These are phyloP conservation scores for Xylariales sp. DNA, from an alignment of 2,329 filamentous ascomycete genomes.

Conservation along the genomic window DNA sequence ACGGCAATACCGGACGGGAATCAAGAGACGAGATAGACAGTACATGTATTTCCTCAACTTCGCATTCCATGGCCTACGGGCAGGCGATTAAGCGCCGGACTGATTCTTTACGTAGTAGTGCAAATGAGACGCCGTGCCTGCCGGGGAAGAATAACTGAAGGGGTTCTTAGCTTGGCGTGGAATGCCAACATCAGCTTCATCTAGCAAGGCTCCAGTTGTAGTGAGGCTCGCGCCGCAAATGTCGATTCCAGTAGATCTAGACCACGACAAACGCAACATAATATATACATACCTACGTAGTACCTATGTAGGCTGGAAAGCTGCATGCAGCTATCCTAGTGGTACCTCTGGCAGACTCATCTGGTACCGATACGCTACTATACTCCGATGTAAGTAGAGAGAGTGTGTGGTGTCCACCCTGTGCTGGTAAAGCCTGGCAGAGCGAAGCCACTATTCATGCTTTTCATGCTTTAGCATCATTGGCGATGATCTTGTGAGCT, in stretches of 20 bases:
- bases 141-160: slow-evolving; percentile 2
- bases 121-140: slow-evolving; percentile 17
- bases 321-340: too few relatives aligned
- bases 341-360: too few relatives aligned
- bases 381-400: too few relatives aligned
- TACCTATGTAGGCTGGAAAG: neutral
- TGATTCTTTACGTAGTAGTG: neutral
- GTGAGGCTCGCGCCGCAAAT: slow-evolving; percentile 1
- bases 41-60: too few relatives aligned
- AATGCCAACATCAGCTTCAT: neutral
- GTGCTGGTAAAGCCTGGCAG: neutral
- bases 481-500: neutral
- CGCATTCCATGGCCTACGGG: neutral
- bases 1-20: neutral
- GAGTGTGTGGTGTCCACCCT: neutral
- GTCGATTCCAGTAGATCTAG: slow-evolving; percentile 1
- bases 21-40: neutral
- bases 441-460: slow-evolving; percentile 11
- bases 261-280: neutral
- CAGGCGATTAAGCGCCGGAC: neutral
- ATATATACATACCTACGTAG: neutral
- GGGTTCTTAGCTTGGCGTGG: slow-evolving; percentile 1
- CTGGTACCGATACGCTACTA: neutral
- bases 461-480: slow-evolving; percentile 10
- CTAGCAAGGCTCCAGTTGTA: neutral